These are phyloP conservation scores for Nicotiana obtusifolia DNA, from an alignment of 257 asterid genomes.

Conservation along the genomic window DNA sequence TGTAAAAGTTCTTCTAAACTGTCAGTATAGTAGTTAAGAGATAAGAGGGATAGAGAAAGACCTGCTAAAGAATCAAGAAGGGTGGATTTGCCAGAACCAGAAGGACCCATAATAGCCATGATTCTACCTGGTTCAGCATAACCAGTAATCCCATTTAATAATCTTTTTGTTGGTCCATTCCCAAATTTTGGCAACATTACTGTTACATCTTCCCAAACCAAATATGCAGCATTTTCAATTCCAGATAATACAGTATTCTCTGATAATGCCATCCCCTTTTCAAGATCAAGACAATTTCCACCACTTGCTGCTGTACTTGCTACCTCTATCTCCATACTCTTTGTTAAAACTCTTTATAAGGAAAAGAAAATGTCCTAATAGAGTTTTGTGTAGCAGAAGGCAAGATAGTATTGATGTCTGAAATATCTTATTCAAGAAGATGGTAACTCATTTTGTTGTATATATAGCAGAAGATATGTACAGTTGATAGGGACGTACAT, in stretches of 20 bases:
- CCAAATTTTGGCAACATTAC: slow-evolving; percentile 68
- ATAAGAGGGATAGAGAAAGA: too few relatives aligned
- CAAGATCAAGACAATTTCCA: slow-evolving; percentile 19
- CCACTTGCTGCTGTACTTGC: neutral
- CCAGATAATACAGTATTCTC: neutral
- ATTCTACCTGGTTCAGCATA: slow-evolving; percentile 77
- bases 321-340: neutral
- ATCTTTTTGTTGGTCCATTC: slow-evolving; percentile 54
- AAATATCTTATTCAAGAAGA: too few relatives aligned
- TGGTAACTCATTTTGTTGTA: too few relatives aligned
- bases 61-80: slow-evolving; percentile 85
- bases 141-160: slow-evolving; percentile 59
- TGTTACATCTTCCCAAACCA: slow-evolving; percentile 76
- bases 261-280: slow-evolving; percentile 14
- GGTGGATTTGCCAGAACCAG: slow-evolving; percentile 89
- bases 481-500: too few relatives aligned
- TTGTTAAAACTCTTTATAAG: too few relatives aligned
- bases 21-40: too few relatives aligned
- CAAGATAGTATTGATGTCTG: too few relatives aligned
- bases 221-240: slow-evolving; percentile 24
- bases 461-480: too few relatives aligned
- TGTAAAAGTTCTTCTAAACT: too few relatives aligned
- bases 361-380: too few relatives aligned
- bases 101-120: slow-evolving; percentile 94
- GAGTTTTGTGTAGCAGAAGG: too few relatives aligned